phyloP scores from a whole-genome alignment of 2,329 filamentous ascomycete species.

The Cladosporium sp. region DNA sequence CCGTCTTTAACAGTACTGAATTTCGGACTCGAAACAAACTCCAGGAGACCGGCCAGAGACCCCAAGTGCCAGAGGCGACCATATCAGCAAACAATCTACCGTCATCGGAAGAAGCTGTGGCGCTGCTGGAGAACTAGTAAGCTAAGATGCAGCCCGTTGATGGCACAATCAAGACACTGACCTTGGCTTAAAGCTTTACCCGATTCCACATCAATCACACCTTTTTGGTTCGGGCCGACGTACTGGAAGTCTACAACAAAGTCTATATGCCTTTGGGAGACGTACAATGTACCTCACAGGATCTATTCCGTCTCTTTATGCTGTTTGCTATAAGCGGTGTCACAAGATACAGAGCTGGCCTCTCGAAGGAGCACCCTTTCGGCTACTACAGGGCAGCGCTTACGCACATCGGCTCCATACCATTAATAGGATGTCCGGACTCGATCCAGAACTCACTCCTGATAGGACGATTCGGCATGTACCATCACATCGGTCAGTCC shows the following conservation, averaged over 20 bases:
- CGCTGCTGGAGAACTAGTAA: slow-evolving; percentile 18
- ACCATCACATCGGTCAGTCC: slow-evolving; percentile 44
- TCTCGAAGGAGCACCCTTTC: slow-evolving; percentile 40
- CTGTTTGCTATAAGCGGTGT: slow-evolving; percentile 42
- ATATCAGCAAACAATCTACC: slow-evolving; percentile 9
- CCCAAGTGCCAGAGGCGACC: slow-evolving; percentile 10
- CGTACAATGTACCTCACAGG: slow-evolving; percentile 27
- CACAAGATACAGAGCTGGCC: slow-evolving; percentile 36
- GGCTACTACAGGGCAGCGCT: slow-evolving; percentile 45
- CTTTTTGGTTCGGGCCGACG: slow-evolving; percentile 14
- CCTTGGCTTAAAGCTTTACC: slow-evolving; percentile 11
- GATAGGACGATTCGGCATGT: slow-evolving; percentile 45
- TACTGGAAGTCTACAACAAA: slow-evolving; percentile 17
- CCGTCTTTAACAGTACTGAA: slow-evolving; percentile 17
- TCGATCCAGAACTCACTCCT: slow-evolving; percentile 45
- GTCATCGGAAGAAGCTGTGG: slow-evolving; percentile 9
- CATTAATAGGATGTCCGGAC: slow-evolving; percentile 37
- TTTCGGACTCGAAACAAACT: slow-evolving; percentile 8
- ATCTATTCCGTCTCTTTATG: slow-evolving; percentile 41
- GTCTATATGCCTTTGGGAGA: neutral
- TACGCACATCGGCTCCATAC: slow-evolving; percentile 33
- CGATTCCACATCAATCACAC: slow-evolving; percentile 23
- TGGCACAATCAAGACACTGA: neutral
- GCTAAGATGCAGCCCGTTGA: neutral
- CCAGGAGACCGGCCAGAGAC: slow-evolving; percentile 9